Percentiles rank a stretch among this genome's conserved stretches.
phyloP scores from a whole-genome alignment of 352 stramenopile species.

The Phytophthora sp. region DNA sequence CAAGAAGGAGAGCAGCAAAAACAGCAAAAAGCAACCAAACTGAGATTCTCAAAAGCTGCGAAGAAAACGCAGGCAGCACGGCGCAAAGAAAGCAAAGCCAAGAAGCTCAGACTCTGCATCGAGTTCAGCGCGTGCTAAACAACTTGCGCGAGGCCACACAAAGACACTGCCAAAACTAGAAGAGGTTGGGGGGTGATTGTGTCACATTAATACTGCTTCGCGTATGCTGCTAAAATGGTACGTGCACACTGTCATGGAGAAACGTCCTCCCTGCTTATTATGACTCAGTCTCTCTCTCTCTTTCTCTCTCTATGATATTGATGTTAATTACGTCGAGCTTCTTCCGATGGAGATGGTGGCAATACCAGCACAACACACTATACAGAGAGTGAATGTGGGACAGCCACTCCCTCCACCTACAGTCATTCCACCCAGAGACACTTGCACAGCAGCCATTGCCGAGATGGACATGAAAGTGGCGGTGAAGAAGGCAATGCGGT shows the following conservation, averaged over 20 bases:
- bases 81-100: neutral
- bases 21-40: neutral
- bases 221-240: conserved; percentile 1
- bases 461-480: conserved; percentile 2
- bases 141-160: neutral
- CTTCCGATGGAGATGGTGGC: neutral
- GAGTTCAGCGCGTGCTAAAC: conserved; percentile 2
- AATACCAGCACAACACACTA: neutral
- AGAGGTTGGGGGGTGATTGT: neutral
- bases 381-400: conserved; percentile 10
- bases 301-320: too few species aligned
- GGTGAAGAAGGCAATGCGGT: neutral
- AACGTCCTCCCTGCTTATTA: too few species aligned
- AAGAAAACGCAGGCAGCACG: neutral
- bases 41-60: conserved; percentile 3
- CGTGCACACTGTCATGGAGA: too few species aligned
- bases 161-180: neutral
- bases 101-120: neutral
- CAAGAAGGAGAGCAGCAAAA: neutral
- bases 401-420: neutral
- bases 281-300: too few species aligned
- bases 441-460: conserved; percentile 7
- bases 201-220: neutral
- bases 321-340: neutral
- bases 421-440: neutral